A percentile compares a stretch with the other conserved stretches of the same genome.
These are phyloP conservation scores for Xanthoceras sorbifolium DNA, from an alignment of 345 rosid species.

Conservation along the genomic window DNA sequence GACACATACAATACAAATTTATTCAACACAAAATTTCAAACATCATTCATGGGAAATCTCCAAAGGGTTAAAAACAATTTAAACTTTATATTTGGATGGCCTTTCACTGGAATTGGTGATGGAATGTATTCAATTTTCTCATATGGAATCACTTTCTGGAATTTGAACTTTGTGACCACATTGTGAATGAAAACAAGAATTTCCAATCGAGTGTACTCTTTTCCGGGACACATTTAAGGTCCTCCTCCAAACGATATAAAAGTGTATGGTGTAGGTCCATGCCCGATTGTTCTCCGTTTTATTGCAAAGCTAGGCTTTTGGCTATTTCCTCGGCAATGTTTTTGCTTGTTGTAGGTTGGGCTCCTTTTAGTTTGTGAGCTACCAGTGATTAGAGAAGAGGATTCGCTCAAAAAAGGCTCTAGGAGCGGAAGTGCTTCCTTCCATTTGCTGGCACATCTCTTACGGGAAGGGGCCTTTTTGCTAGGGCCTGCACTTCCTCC, in stretches of 20 bases:
- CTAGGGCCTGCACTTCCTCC: no score
- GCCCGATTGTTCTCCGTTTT: no score
- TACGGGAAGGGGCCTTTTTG: no score
- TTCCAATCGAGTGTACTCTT: slow-evolving; percentile 31
- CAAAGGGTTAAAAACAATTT: background rate
- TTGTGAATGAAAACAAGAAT: slow-evolving; percentile 34
- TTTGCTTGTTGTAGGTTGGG: no score
- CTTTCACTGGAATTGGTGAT: slow-evolving; percentile 30
- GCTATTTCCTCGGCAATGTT: no score
- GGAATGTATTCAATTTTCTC: slow-evolving; percentile 32
- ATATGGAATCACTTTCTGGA: slow-evolving; percentile 17
- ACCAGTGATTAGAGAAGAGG: no score
- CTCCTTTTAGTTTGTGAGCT: no score
- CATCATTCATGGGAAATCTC: background rate
- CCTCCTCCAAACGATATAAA: slow-evolving; percentile 39
- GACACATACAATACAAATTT: background rate
- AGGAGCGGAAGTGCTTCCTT: no score
- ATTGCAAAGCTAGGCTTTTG: no score
- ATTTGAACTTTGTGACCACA: slow-evolving; percentile 23
- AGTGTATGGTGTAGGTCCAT: no score
- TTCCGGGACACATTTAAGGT: slow-evolving; percentile 35
- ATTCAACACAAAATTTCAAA: background rate
- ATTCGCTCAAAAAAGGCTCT: no score
- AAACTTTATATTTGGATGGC: slow-evolving; percentile 11
- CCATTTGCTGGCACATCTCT: no score